A percentile compares a stretch with the other conserved stretches of the same genome.
phyloP scores from a whole-genome alignment of 2,329 filamentous ascomycete species.

The Colletotrichum euphorbiae region DNA sequence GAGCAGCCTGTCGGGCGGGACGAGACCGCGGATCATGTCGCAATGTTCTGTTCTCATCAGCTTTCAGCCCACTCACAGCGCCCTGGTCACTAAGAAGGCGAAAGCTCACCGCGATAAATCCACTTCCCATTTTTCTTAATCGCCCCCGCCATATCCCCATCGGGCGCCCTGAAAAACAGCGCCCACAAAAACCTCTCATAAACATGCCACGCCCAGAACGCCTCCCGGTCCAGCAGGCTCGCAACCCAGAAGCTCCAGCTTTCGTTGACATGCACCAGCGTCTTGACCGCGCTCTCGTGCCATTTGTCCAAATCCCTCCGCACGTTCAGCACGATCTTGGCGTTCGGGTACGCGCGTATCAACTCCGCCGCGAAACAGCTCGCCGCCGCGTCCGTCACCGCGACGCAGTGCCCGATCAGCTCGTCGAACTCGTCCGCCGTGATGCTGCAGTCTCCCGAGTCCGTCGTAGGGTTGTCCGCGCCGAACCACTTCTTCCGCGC shows the following conservation, averaged over 20 bases:
- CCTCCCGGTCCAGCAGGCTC: conserved; percentile 45
- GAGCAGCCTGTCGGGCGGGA: conserved; percentile 44
- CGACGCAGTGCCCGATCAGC: conserved; percentile 46
- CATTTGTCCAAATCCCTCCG: conserved; percentile 55
- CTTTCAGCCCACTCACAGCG: too few relatives aligned
- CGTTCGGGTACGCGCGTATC: conserved; percentile 42
- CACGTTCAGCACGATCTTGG: conserved; percentile 59
- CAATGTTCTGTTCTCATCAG: conserved; percentile 44
- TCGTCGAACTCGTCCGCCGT: conserved; percentile 44
- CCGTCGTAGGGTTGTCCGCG: background rate
- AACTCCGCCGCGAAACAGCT: conserved; percentile 54
- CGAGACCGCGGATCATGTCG: conserved; percentile 49
- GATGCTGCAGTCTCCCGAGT: conserved; percentile 26
- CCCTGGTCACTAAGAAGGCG: background rate
- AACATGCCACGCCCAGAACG: conserved; percentile 50
- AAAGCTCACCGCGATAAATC: conserved; percentile 41
- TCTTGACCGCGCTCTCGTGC: conserved; percentile 49
- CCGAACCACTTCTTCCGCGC: conserved; percentile 46
- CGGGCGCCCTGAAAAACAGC: conserved; percentile 45
- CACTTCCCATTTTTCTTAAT: conserved; percentile 45
- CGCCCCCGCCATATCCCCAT: conserved; percentile 45
- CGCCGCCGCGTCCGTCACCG: conserved; percentile 56
- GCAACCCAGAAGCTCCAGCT: conserved; percentile 47
- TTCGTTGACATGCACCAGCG: conserved; percentile 42
- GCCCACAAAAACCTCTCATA: conserved; percentile 47